Conservation (phyloP, 768 basidiomycete genomes). For the Boletus sp. region DNA sequence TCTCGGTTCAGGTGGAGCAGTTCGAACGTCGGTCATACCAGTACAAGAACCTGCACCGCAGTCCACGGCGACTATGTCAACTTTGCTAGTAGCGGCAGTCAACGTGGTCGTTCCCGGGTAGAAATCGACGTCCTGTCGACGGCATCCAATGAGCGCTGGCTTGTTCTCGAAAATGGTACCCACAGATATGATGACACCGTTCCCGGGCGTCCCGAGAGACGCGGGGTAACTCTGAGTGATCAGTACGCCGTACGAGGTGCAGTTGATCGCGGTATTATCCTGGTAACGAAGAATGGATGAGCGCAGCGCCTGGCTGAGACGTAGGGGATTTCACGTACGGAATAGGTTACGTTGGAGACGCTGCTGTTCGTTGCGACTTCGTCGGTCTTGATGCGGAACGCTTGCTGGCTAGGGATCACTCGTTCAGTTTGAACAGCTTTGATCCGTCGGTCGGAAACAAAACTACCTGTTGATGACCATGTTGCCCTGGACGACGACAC, state of each 20-base stretch:
- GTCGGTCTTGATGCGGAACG: constrained; percentile 59
- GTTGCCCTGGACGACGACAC: constrained; percentile 51
- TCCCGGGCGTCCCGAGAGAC: constrained; percentile 54
- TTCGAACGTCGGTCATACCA: constrained; percentile 28
- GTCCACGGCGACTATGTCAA: constrained; percentile 53
- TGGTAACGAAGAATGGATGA: constrained; percentile 12
- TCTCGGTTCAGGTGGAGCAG: background rate
- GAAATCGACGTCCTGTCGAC: constrained; percentile 48
- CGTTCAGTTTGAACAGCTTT: background rate
- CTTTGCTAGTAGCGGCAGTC: constrained; percentile 39
- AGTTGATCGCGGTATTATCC: constrained; percentile 52
- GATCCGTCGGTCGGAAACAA: background rate
- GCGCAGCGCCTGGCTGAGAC: background rate
- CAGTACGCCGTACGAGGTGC: constrained; percentile 51
- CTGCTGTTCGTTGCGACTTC: constrained; percentile 43
- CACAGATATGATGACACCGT: constrained; percentile 51
- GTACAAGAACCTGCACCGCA: constrained; percentile 53
- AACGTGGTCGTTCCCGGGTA: constrained; percentile 42
- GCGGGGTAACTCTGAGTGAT: constrained; percentile 63
- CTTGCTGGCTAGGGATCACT: constrained; percentile 42
- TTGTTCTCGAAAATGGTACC: constrained; percentile 9
- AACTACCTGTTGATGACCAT: constrained; percentile 40
- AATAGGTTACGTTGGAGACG: constrained; percentile 51
- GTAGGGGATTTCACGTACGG: constrained; percentile 24
- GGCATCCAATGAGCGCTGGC: background rate